Evolutionary conservation across 805 yeast genomes (phyloP).

Genomic region (Torulaspora indica): DNA sequence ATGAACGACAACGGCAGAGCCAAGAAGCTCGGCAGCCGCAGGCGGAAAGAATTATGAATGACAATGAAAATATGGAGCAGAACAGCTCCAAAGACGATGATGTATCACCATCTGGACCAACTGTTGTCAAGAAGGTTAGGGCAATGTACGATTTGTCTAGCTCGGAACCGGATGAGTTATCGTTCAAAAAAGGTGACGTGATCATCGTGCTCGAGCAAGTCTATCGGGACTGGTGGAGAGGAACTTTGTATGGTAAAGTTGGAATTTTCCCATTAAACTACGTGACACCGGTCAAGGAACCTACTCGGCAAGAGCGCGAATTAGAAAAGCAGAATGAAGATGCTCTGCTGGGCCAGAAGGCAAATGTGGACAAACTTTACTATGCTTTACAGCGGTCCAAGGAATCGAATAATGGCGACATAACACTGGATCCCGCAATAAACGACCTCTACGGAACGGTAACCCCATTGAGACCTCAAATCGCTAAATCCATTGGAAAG

Average conservation of each 20-base stretch:
- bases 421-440: slow-evolving; percentile 58
- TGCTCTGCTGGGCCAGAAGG: slow-evolving; percentile 47
- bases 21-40: slow-evolving; percentile 17
- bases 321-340: slow-evolving; percentile 49
- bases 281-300: slow-evolving; percentile 71
- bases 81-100: not conserved
- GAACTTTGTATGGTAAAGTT: slow-evolving; percentile 69
- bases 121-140: slow-evolving; percentile 47
- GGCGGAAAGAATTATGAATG: not conserved
- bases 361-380: slow-evolving; percentile 62
- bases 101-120: slow-evolving; percentile 12
- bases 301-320: slow-evolving; percentile 54
- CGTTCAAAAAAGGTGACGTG: slow-evolving; percentile 81
- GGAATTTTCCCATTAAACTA: slow-evolving; percentile 94
- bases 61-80: not conserved
- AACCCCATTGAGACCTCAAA: slow-evolving; percentile 64
- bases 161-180: slow-evolving; percentile 78
- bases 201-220: slow-evolving; percentile 83
- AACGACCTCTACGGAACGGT: slow-evolving; percentile 69
- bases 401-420: slow-evolving; percentile 28
- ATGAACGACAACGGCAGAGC: slow-evolving; percentile 24
- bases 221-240: slow-evolving; percentile 94
- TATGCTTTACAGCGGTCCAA: slow-evolving; percentile 30
- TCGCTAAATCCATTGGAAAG: slow-evolving; percentile 72
- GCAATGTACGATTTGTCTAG: slow-evolving; percentile 81